Conservation (phyloP, 495 filamentous ascomycete species). For the Daldinia bambusicola region DNA sequence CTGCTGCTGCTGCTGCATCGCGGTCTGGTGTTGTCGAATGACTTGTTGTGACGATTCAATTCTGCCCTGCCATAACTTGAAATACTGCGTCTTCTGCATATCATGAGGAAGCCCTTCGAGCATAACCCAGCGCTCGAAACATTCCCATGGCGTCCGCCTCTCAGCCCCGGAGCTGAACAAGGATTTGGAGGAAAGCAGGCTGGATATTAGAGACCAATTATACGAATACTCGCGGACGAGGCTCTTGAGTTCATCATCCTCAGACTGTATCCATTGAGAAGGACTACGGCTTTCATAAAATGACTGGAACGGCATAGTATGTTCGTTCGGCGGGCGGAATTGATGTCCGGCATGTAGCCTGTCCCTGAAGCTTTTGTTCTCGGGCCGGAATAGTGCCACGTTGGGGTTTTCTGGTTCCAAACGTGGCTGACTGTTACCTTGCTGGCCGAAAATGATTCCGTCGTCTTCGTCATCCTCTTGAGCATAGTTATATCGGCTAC, state of each 20-base stretch:
- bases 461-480: conserved; percentile 73
- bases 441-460: conserved; percentile 57
- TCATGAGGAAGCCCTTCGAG: conserved; percentile 89
- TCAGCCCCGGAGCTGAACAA: conserved; percentile 83
- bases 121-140: conserved; percentile 94
- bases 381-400: conserved; percentile 87
- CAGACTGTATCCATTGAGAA: conserved; percentile 89
- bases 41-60: conserved; percentile 80
- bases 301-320: conserved; percentile 83
- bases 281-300: conserved; percentile 88
- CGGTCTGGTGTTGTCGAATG: conserved; percentile 66
- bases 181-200: conserved; percentile 76
- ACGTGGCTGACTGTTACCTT: conserved; percentile 53
- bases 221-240: conserved; percentile 92
- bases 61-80: conserved; percentile 81
- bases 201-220: conserved; percentile 95
- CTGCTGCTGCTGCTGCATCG: conserved; percentile 54
- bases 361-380: conserved; percentile 89
- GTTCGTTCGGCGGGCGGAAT: conserved; percentile 91
- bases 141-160: conserved; percentile 96
- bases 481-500: conserved; percentile 80
- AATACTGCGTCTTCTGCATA: conserved; percentile 93
- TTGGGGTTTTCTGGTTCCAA: conserved; percentile 75
- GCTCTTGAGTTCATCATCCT: conserved; percentile 87
- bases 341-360: conserved; percentile 91